Percentiles rank a stretch among this genome's conserved stretches.
Conservation (phyloP, 805 yeast genomes). For the Wickerhamomyces chambardii region DNA sequence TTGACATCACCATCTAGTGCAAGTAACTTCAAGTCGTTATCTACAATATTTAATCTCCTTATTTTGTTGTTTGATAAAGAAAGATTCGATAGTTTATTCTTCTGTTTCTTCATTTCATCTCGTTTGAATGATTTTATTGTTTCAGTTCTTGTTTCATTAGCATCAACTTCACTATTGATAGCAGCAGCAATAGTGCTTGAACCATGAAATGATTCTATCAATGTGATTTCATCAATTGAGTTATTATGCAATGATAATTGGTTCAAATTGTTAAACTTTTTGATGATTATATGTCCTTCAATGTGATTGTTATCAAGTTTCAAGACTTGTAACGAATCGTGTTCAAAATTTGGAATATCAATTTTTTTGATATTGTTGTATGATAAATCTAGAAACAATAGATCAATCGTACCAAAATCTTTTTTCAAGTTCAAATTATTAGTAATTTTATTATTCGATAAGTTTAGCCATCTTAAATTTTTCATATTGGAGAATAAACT, state of each 20-base stretch:
- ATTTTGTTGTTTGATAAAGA: not conserved
- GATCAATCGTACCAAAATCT: slow-evolving; percentile 13
- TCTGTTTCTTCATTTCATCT: not conserved
- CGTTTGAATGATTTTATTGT: too few species aligned
- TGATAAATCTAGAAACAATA: slow-evolving; percentile 22
- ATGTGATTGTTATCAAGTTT: slow-evolving; percentile 6
- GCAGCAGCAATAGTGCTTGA: not conserved
- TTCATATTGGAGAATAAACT: slow-evolving; percentile 16
- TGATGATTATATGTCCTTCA: slow-evolving; percentile 1
- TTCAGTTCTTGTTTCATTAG: not conserved
- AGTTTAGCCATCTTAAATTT: slow-evolving; percentile 15
- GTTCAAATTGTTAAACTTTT: not conserved
- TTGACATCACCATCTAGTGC: not conserved
- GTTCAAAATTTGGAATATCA: slow-evolving; percentile 3
- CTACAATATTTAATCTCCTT: too few species aligned
- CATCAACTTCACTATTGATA: not conserved
- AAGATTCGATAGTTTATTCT: not conserved
- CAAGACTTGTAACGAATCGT: slow-evolving; percentile 7
- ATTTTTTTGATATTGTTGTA: slow-evolving; percentile 21
- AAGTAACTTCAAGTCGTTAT: too few species aligned
- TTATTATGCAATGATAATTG: slow-evolving; percentile 1
- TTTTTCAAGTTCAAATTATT: slow-evolving; percentile 25
- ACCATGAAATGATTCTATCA: not conserved
- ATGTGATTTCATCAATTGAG: slow-evolving; percentile 3
- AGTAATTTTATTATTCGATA: slow-evolving; percentile 25